Conservation (phyloP, 192 early-diverging fungal species). For the Coemansia sp. region DNA sequence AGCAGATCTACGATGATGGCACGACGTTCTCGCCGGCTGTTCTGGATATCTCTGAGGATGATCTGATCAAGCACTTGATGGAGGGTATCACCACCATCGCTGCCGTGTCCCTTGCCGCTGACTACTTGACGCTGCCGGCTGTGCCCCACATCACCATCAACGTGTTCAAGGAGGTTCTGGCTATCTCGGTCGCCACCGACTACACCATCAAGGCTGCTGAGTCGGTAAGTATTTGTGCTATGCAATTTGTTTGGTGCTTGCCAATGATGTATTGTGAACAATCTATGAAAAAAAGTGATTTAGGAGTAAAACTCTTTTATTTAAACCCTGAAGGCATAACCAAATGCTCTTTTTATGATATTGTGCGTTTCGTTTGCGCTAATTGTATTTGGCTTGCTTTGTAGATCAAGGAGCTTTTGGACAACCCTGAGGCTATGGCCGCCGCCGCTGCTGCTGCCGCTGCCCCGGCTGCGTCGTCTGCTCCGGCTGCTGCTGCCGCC, state of each 20-base stretch:
- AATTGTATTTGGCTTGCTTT: conserved; percentile 5
- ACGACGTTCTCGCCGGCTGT: conserved; percentile 83
- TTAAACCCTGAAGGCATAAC: conserved; percentile 66
- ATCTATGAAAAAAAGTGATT: conserved; percentile 46
- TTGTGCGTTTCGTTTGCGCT: not conserved
- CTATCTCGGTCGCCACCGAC: conserved; percentile 84
- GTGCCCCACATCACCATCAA: conserved; percentile 96
- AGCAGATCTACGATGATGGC: conserved; percentile 91
- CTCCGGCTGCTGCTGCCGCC: conserved; percentile 58
- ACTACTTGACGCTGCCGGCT: conserved; percentile 79
- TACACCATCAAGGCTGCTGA: conserved; percentile 89
- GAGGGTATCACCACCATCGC: conserved; percentile 72
- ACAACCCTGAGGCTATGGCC: conserved; percentile 87
- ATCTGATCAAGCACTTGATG: conserved; percentile 67
- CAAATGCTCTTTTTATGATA: conserved; percentile 1
- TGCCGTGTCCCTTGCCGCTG: conserved; percentile 76
- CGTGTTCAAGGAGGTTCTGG: conserved; percentile 96
- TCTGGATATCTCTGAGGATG: conserved; percentile 84
- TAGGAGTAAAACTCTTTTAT: conserved; percentile 67
- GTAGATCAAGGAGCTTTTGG: conserved; percentile 92
- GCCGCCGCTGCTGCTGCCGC: conserved; percentile 76
- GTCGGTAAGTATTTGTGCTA: conserved; percentile 53
- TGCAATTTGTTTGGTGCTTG: conserved; percentile 2
- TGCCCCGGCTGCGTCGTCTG: conserved; percentile 71
- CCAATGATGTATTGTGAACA: conserved; percentile 54